Evolutionary conservation across 768 basidiomycete genomes (phyloP).

Genomic region (Nevesoporus exiguus): DNA sequence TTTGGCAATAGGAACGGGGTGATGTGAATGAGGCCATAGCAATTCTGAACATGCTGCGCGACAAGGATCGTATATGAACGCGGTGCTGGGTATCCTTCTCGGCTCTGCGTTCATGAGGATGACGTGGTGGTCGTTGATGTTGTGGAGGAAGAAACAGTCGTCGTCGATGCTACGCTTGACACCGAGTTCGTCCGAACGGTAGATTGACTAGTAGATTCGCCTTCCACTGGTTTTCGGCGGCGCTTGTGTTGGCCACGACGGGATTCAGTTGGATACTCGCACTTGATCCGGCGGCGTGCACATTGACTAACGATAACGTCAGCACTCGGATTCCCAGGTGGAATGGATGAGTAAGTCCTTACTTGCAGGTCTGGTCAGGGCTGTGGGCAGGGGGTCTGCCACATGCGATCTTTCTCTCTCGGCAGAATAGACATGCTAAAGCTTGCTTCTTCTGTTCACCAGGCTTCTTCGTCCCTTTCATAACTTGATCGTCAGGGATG

Average conservation of each 20-base stretch:
- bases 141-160: slow-evolving; percentile 17
- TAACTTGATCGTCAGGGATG: slow-evolving; percentile 32
- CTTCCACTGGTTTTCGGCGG: slow-evolving; percentile 30
- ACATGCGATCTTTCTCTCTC: slow-evolving; percentile 50
- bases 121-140: slow-evolving; percentile 19
- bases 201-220: slow-evolving; percentile 22
- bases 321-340: slow-evolving; percentile 8
- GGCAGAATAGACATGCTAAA: slow-evolving; percentile 46
- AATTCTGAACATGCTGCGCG: slow-evolving; percentile 8
- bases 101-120: slow-evolving; percentile 16
- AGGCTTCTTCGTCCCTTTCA: slow-evolving; percentile 33
- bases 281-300: slow-evolving; percentile 42
- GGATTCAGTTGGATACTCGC: slow-evolving; percentile 49
- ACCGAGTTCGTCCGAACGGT: slow-evolving; percentile 21
- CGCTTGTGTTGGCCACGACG: slow-evolving; percentile 46
- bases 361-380: slow-evolving; percentile 46
- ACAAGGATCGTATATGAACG: slow-evolving; percentile 5
- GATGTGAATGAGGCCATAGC: slow-evolving; percentile 5
- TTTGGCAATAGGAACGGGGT: slow-evolving; percentile 10
- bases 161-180: slow-evolving; percentile 15
- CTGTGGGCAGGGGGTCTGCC: slow-evolving; percentile 39
- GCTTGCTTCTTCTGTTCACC: slow-evolving; percentile 44
- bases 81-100: slow-evolving; percentile 4
- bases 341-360: slow-evolving; percentile 18
- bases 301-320: slow-evolving; percentile 40